Base-by-base conservation (phyloP, 1,284 basidiomycete species). In the Malassezia japonica region DNA sequence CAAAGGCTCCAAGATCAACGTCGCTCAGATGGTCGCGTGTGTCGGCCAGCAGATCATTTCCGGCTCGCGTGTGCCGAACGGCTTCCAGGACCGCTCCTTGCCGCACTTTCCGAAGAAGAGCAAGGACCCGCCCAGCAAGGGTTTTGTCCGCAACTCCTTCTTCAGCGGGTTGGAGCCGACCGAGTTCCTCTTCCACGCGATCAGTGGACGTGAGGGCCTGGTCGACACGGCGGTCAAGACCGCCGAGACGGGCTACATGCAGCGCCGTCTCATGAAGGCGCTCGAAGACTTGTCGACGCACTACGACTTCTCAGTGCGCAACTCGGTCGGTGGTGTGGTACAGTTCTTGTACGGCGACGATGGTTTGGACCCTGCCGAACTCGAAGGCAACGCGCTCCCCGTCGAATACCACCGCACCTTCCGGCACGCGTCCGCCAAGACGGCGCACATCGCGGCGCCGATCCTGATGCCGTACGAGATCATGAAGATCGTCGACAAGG, bases 141-240 rank as follows among this genome's bases (percentile, higher is more conserved):
- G 94, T 31, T 99, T 98, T 76, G 94, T 99, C 35, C 81, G 90
- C 40, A 98, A 96, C 75, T 64, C 85, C 74, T 99, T 98, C 79
- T 98, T 85, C 76, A 83, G 85, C 6, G 94, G 94, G 29, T 78
- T 99, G n/a, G 80, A 82, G 0, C 87, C 94, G 0, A 92, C 92
- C 10, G 94, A 99, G 72, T 99, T 99, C 77, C 75, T 98, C 48
- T 98, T 98, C 79, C 94, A 99, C 76, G 94, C 91, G 55, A 96
- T 98, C 66, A 96, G 92, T 20, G 94, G 94, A 61, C 85, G 94
- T 73, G 94, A 98, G 77, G 94, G 94, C 76, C 77, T 98, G 38
- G 92, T 99, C 68, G 94, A 99, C 77, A 99, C 94, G 0, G 94
- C 94, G 21, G 94, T 99, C 75, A 99, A 99, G 77, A 99, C 94